Evolutionary conservation across 306 rosid species (phyloP), one percentile per base, ranked within the genome.

Genomic region (Ziziphus jujuba): DNA sequence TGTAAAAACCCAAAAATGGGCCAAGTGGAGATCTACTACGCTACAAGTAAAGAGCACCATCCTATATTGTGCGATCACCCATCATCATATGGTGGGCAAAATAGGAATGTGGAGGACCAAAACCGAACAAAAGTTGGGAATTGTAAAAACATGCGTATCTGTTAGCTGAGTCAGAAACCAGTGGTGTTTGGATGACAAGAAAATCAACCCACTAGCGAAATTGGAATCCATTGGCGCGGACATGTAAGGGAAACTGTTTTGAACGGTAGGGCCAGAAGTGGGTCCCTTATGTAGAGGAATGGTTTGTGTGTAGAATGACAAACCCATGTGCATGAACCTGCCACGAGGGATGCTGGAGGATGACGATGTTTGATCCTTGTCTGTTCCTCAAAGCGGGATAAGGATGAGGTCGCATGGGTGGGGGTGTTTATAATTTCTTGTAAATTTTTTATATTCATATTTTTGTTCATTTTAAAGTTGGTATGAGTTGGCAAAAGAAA

Each of bases 261-360:
- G 33, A 21, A 19, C 49, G 74, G 57, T 21, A 33, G 22, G 49
- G 75, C 3, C 36, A 4, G 21, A 5, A 20, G 57, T 53, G 61
- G 67, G 56, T 40, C 63, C 21, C 56, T 7, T 28, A 7, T 2
- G 44, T 16, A 35, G 21, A 28, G 36, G 25, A 53, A 24, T 40
- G 17, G 67, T 24, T 35, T 12, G 61, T 49, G 40, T 53, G 31
- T 48, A 11, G 16, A 11, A 14, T 23, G 68, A 36, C 68, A 71
- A 61, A 17, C 47, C 61, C 55, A 14, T 53, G 69, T 71, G 75
- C 75, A 61, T 61, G 69, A 4, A 61, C 62, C 69, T 50, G 40
- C 75, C 75, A 53, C 56, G 61, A 52, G 63, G 75, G 63, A 9
- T 61, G 75, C 38, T 61, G 53, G 61, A 12, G 44, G 61, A 25